Evolutionary conservation across 257 asterid species (phyloP), one percentile per base, ranked within the genome.

Genomic region (Leptodermis oblonga): DNA sequence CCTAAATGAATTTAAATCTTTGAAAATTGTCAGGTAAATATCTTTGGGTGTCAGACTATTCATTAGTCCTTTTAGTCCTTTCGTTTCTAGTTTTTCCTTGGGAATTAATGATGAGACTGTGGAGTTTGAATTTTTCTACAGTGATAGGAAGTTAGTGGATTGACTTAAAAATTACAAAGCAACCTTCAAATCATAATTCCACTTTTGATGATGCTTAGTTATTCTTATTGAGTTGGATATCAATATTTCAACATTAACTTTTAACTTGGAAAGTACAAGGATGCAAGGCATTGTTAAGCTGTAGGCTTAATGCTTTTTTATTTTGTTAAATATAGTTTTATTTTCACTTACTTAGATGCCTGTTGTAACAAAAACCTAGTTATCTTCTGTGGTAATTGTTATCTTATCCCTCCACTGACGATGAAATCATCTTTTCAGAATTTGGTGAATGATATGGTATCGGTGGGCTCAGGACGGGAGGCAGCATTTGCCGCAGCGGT

Each of bases 401-500:
- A 22, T 34, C 20, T 15, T 5, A 1, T 49, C 15, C 36, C 22
- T n/a, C 46, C 62, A 34, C 7, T 56, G 68, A 65, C 61, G 41
- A 15, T 28, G 23, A 42, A 22, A 68, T 23, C 37, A 53, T 45
- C 43, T 69, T 70, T 75, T 85, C 97, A 94, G 97, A 94, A 91
- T 79, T 67, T 91, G 90, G 99, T 86, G 77, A 87, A 73, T 88
- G 89, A 72, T 76, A 80, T 94, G 87, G 76, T 89, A 73, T 87
- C 97, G 25, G 88, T 89, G 66, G 99, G 99, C 68, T 85, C 90
- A 51, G 97, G 99, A 68, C 82, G 96, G 63, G 99, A 94, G 82
- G 97, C 97, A 25, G 96, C 99, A 74, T 94, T 94, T 78, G 95
- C 97, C 30, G 97, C 96, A 17, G 96, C 97, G 31, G 89, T 94